Evolutionary conservation across 2,329 filamentous ascomycete species (phyloP).

Genomic region (Neospermospora avenae): DNA sequence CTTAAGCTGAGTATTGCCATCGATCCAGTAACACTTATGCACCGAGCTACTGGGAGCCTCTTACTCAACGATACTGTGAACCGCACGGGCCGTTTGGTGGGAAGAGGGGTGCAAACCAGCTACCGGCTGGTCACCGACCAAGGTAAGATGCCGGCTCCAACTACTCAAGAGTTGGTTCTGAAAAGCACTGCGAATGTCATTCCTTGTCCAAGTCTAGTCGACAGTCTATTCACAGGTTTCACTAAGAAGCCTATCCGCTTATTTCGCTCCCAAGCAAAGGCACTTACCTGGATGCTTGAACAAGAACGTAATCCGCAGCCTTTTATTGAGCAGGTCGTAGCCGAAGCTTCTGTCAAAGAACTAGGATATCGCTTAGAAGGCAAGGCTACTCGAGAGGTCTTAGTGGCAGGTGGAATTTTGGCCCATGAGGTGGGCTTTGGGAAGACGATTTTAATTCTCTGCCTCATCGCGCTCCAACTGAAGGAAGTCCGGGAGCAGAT

Average conservation of each 20-base stretch:
- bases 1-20: slow-evolving; percentile 41
- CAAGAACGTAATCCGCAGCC: slow-evolving; percentile 50
- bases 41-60: slow-evolving; percentile 37
- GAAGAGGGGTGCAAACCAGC: slow-evolving; percentile 30
- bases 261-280: slow-evolving; percentile 43
- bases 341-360: slow-evolving; percentile 49
- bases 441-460: slow-evolving; percentile 60
- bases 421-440: slow-evolving; percentile 65
- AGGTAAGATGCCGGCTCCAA: slow-evolving; percentile 12
- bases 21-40: slow-evolving; percentile 41
- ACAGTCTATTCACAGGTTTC: background rate
- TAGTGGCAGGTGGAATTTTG: slow-evolving; percentile 56
- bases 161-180: background rate
- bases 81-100: background rate
- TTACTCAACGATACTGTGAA: slow-evolving; percentile 11
- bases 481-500: background rate
- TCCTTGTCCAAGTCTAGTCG: background rate
- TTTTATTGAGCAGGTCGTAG: slow-evolving; percentile 53
- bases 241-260: background rate
- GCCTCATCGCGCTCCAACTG: slow-evolving; percentile 35
- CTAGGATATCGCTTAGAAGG: slow-evolving; percentile 58
- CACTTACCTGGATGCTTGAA: slow-evolving; percentile 55
- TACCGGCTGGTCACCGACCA: slow-evolving; percentile 49
- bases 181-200: slow-evolving; percentile 1
- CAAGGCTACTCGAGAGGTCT: slow-evolving; percentile 40